Conservation (phyloP, 495 filamentous ascomycete species). For the Hypoxylon rickii region DNA sequence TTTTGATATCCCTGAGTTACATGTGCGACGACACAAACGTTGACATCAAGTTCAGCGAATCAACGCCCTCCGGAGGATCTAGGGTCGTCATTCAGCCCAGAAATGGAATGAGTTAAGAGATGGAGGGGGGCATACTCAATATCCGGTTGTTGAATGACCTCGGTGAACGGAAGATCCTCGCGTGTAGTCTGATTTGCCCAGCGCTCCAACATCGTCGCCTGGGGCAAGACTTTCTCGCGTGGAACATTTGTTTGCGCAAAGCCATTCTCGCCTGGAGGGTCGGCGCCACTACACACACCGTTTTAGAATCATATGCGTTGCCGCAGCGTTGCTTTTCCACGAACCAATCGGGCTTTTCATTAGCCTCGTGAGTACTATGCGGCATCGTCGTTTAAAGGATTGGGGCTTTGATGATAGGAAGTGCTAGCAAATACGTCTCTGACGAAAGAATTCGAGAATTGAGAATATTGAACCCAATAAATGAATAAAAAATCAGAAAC, state of each 20-base stretch:
- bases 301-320: conserved; percentile 16
- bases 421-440: not conserved
- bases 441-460: not conserved
- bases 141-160: conserved; percentile 37
- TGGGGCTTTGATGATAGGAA: not conserved
- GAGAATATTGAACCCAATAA: conserved; percentile 1
- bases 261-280: not conserved
- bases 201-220: conserved; percentile 42
- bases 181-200: conserved; percentile 44
- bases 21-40: conserved; percentile 21
- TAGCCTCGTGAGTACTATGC: conserved; percentile 28
- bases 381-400: conserved; percentile 25
- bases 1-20: conserved; percentile 10
- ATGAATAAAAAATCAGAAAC: conserved; percentile 12
- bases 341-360: conserved; percentile 23
- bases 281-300: conserved; percentile 19
- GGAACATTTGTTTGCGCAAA: conserved; percentile 11
- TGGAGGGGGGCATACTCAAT: conserved; percentile 19
- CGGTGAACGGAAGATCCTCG: conserved; percentile 46
- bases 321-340: conserved; percentile 20
- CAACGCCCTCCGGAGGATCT: conserved; percentile 24
- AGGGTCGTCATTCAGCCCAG: conserved; percentile 15
- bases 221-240: conserved; percentile 9
- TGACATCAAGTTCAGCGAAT: conserved; percentile 9
- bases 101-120: conserved; percentile 1